These are phyloP conservation scores for Solanum virginianum DNA, from an alignment of 257 asterid genomes.

Conservation along the genomic window DNA sequence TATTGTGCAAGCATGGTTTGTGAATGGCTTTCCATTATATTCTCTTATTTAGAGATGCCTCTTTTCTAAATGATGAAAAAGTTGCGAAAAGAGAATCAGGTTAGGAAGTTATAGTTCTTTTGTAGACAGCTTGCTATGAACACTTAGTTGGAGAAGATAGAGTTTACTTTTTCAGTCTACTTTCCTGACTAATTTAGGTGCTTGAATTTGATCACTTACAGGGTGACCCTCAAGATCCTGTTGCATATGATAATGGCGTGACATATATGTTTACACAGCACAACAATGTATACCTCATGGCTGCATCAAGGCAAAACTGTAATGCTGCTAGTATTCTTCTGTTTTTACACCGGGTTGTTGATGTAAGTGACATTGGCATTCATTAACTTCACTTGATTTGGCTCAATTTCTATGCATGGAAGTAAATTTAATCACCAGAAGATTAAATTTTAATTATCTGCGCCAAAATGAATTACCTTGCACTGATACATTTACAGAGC, in stretches of 20 bases:
- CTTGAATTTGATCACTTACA: constrained; percentile 5
- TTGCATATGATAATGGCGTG: constrained; percentile 77
- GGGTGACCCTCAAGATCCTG: constrained; percentile 98
- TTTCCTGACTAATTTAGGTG: neutral
- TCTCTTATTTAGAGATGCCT: neutral
- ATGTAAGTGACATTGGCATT: constrained; percentile 50
- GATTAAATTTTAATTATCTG: neutral
- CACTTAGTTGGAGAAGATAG: neutral
- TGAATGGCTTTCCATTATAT: neutral
- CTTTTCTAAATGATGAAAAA: neutral
- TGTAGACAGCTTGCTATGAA: neutral
- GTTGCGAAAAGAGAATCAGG: neutral
- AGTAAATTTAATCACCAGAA: neutral
- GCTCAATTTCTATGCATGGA: neutral
- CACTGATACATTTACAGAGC: neutral
- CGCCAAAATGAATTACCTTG: neutral
- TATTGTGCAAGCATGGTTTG: neutral
- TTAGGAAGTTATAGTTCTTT: neutral
- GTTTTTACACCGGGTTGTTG: constrained; percentile 94
- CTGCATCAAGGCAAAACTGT: constrained; percentile 94
- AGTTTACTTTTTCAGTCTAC: neutral
- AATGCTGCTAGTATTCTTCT: constrained; percentile 96
- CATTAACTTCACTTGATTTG: neutral
- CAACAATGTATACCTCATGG: constrained; percentile 95
- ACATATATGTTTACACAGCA: constrained; percentile 95